Conservation (phyloP, 2,329 filamentous ascomycete genomes). For the Bisporella sp. region DNA sequence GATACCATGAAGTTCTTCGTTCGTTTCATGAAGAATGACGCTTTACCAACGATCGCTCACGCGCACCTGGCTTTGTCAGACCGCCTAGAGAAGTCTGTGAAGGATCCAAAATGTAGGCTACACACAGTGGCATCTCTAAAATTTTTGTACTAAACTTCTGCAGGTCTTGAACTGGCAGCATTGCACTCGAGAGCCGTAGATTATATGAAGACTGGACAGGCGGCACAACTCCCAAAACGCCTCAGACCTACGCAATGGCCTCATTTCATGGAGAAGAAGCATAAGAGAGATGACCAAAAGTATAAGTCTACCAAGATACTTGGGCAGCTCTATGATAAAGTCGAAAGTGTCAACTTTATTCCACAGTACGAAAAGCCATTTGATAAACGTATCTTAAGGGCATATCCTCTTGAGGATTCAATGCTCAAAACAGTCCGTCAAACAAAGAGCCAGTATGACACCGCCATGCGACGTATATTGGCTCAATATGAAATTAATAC, state of each 20-base stretch:
- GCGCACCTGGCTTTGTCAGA: constrained; percentile 79
- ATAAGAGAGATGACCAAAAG: constrained; percentile 34
- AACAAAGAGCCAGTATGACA: constrained; percentile 75
- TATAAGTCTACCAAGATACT: constrained; percentile 69
- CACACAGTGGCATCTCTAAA: neutral
- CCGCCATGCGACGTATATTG: constrained; percentile 70
- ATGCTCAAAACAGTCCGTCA: constrained; percentile 51
- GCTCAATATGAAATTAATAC: constrained; percentile 75
- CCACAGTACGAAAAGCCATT: constrained; percentile 69
- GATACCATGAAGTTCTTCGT: constrained; percentile 85
- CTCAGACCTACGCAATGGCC: constrained; percentile 63
- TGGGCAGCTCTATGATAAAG: constrained; percentile 75
- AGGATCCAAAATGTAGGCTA: constrained; percentile 56
- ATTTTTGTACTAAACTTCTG: constrained; percentile 5
- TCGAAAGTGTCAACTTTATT: constrained; percentile 58
- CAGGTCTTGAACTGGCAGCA: constrained; percentile 62
- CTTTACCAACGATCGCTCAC: constrained; percentile 70
- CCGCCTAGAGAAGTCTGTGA: constrained; percentile 49
- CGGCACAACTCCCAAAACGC: constrained; percentile 57
- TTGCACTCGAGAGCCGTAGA: constrained; percentile 91
- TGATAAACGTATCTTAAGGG: constrained; percentile 64
- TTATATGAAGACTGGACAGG: constrained; percentile 82
- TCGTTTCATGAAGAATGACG: constrained; percentile 86
- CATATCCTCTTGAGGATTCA: constrained; percentile 47
- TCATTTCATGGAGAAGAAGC: constrained; percentile 77